These are phyloP conservation scores for Ceratorhiza oryzae-sativae DNA, from an alignment of 1,284 basidiomycete genomes.

Conservation along the genomic window DNA sequence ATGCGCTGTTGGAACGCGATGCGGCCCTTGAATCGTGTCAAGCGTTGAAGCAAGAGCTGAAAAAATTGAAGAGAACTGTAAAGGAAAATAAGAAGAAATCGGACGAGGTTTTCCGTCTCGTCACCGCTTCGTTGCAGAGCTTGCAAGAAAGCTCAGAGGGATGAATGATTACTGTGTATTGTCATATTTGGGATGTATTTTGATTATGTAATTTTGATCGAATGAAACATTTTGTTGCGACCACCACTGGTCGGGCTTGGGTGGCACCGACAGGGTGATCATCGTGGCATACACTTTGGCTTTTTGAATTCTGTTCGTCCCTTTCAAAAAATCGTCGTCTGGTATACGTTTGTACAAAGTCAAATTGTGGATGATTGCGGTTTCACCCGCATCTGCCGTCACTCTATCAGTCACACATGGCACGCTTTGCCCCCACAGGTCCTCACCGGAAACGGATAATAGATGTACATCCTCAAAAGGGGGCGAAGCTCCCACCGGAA, in stretches of 20 bases:
- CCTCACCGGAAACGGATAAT: not conserved
- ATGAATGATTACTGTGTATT: not conserved
- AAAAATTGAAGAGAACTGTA: not conserved
- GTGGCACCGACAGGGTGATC: not conserved
- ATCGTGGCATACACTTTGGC: not conserved
- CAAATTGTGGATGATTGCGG: not conserved
- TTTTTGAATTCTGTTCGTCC: not conserved
- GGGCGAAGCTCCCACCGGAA: constrained; percentile 1
- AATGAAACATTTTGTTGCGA: constrained; percentile 6
- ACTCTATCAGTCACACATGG: not conserved
- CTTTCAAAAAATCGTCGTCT: not conserved
- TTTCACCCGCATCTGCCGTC: not conserved
- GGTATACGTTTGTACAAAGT: not conserved
- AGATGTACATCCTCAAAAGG: constrained; percentile 15
- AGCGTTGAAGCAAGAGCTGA: not conserved
- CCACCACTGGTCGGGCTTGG: not conserved
- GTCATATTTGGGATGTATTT: not conserved
- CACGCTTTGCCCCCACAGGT: not conserved
- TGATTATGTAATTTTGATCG: constrained; percentile 4
- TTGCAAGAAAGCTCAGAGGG: not conserved
- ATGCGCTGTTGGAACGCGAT: constrained; percentile 10
- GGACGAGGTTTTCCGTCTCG: constrained; percentile 12
- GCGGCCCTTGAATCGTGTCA: constrained; percentile 1
- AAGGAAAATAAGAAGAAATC: constrained; percentile 3
- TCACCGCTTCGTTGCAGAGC: constrained; percentile 25